Conservation (phyloP, 106 monocot species). For the Acorus calamus region DNA sequence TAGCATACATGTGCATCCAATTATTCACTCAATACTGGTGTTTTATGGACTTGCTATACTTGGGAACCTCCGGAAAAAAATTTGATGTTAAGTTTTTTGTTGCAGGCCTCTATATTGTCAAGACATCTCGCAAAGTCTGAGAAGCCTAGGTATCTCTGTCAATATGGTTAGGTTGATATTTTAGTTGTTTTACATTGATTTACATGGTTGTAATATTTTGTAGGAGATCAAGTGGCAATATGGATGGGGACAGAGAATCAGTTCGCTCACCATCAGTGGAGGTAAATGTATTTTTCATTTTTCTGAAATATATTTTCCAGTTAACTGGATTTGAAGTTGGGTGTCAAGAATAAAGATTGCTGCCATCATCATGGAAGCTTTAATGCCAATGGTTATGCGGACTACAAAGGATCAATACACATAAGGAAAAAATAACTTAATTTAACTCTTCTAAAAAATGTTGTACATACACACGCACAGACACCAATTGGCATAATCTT, state of each 20-base stretch:
- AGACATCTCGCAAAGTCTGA: conserved; percentile 69
- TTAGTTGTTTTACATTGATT: background rate
- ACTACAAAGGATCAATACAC: too few species aligned
- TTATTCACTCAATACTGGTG: too few species aligned
- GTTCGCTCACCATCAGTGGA: conserved; percentile 18
- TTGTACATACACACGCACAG: too few species aligned
- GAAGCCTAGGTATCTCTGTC: conserved; percentile 42
- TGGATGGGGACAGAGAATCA: conserved; percentile 26
- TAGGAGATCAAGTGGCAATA: conserved; percentile 42
- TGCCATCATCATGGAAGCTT: too few species aligned
- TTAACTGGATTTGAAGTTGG: too few species aligned
- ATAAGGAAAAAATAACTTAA: too few species aligned
- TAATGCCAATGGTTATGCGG: too few species aligned
- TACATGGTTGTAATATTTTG: conserved; percentile 1
- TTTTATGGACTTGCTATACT: background rate
- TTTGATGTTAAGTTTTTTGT: background rate
- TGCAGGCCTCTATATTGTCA: conserved; percentile 92
- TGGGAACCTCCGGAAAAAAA: background rate
- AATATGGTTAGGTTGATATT: background rate
- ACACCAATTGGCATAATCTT: too few species aligned
- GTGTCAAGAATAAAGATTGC: too few species aligned
- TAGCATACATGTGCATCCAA: too few species aligned
- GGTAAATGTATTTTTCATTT: conserved; percentile 3
- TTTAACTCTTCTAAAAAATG: too few species aligned
- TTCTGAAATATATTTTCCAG: too few species aligned